Conservation (phyloP, 2,329 filamentous ascomycete species). For the Trichophyton verrucosum region DNA sequence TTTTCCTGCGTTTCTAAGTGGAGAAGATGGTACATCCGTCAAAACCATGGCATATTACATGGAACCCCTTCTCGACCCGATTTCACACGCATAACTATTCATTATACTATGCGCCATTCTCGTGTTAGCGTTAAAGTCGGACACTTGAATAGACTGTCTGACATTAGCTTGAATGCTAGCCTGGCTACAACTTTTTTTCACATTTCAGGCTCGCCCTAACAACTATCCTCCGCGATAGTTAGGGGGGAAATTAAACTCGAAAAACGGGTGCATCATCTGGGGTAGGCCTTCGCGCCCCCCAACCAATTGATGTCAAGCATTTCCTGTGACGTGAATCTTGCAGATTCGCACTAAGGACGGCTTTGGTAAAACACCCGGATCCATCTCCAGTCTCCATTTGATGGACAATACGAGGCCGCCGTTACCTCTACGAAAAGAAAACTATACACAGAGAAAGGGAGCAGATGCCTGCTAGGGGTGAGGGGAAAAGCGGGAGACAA, state of each 20-base stretch:
- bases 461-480: background rate
- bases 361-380: conserved; percentile 4
- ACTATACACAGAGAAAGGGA: background rate
- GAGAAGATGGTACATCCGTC: background rate
- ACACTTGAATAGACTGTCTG: background rate
- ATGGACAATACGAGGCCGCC: background rate
- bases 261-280: conserved; percentile 5
- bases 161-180: background rate
- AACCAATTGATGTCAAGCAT: background rate
- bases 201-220: background rate
- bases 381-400: background rate
- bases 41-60: background rate
- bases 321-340: background rate
- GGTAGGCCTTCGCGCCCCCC: background rate
- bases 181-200: background rate
- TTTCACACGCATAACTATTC: background rate
- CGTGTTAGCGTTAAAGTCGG: background rate
- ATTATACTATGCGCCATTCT: background rate
- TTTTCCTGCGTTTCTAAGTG: background rate
- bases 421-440: background rate
- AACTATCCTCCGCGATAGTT: background rate
- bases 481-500: background rate
- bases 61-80: background rate
- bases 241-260: conserved; percentile 1
- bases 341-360: conserved; percentile 4